Percentiles rank a stretch among this genome's conserved stretches.
Conservation (phyloP, 23 red algal species). For the Agarophyton chilense region DNA sequence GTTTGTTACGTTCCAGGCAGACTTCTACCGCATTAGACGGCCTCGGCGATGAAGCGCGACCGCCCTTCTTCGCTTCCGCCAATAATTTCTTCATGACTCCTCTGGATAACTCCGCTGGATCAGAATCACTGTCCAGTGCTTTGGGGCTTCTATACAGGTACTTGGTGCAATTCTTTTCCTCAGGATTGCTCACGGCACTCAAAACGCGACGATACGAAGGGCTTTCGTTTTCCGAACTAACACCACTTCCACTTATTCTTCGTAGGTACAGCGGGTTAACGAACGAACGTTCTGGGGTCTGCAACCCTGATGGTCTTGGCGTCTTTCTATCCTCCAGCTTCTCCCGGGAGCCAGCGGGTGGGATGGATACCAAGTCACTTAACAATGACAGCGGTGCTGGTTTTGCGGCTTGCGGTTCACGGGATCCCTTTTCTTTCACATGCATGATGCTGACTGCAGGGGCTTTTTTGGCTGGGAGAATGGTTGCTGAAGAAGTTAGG, state of each 20-base stretch:
- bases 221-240: neutral
- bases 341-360: neutral
- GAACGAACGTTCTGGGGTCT: neutral
- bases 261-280: neutral
- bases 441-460: neutral
- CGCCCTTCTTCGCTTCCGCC: conserved; percentile 22
- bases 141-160: conserved; percentile 25
- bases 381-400: neutral
- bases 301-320: neutral
- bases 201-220: conserved; percentile 14
- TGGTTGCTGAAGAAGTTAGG: neutral
- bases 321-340: conserved; percentile 18
- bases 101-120: conserved; percentile 3
- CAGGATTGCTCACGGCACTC: conserved; percentile 33
- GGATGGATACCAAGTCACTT: neutral
- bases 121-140: conserved; percentile 24
- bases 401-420: neutral
- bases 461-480: neutral
- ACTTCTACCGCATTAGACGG: neutral
- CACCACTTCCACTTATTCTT: neutral
- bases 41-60: conserved; percentile 29
- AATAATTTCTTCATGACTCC: conserved; percentile 1
- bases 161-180: conserved; percentile 12
- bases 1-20: conserved; percentile 52
- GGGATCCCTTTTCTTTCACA: neutral